Conservation (phyloP, 2,329 filamentous ascomycete genomes). For the Lachnellula hyalina region DNA sequence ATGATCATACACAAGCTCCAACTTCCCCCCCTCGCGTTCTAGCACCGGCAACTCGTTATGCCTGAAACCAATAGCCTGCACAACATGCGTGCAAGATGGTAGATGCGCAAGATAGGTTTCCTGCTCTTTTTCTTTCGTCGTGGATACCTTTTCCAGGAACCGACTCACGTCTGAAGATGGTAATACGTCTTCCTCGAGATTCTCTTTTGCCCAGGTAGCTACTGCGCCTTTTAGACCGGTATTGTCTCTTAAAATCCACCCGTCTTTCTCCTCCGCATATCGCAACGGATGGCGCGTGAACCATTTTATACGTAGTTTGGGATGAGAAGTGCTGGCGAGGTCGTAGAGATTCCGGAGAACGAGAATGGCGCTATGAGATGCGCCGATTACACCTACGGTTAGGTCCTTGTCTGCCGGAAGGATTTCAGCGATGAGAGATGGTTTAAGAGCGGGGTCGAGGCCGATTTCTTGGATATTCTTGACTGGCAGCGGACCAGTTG, state of each 20-base stretch:
- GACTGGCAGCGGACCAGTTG: conserved; percentile 38
- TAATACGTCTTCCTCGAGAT: conserved; percentile 50
- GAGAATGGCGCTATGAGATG: conserved; percentile 58
- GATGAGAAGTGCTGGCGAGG: conserved; percentile 46
- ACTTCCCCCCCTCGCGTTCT: conserved; percentile 25
- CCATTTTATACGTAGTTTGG: conserved; percentile 52
- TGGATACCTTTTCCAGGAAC: conserved; percentile 26
- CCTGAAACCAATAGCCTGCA: conserved; percentile 56
- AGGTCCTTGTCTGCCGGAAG: conserved; percentile 34
- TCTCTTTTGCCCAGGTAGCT: conserved; percentile 52
- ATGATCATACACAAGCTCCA: conserved; percentile 31
- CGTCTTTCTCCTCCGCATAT: conserved; percentile 57
- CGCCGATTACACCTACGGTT: conserved; percentile 54
- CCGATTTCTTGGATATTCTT: conserved; percentile 39
- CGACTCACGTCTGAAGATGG: conserved; percentile 25
- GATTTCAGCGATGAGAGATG: conserved; percentile 40
- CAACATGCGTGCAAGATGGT: conserved; percentile 45
- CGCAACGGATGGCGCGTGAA: conserved; percentile 55
- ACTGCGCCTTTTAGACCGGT: conserved; percentile 59
- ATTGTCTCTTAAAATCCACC: conserved; percentile 61
- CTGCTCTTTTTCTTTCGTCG: conserved; percentile 34
- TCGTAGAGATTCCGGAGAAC: conserved; percentile 56
- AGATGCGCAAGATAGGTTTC: conserved; percentile 42
- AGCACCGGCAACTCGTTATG: conserved; percentile 45
- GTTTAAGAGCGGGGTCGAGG: conserved; percentile 52